phyloP scores from a whole-genome alignment of 495 filamentous ascomycete genomes.

The Hypomontagnella submonticulosa region DNA sequence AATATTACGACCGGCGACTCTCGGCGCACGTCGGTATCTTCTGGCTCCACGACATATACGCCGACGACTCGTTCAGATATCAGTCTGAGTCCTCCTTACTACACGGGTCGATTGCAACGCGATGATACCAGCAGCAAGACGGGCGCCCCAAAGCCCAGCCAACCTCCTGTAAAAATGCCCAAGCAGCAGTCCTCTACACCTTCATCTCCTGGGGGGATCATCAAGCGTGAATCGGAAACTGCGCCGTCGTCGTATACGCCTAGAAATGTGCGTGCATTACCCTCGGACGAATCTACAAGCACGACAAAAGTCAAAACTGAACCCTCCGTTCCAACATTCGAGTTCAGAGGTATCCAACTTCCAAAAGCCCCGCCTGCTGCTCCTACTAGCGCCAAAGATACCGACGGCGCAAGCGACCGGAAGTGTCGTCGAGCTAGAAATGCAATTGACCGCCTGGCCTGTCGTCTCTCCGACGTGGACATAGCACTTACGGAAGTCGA shows the following conservation, averaged over 20 bases:
- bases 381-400: not conserved
- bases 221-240: conserved; percentile 1
- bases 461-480: not conserved
- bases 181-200: not conserved
- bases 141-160: not conserved
- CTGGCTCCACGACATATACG: too few species aligned
- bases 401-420: not conserved
- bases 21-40: too few species aligned
- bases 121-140: not conserved
- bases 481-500: conserved; percentile 1
- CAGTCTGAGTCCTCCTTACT: too few species aligned
- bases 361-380: not conserved
- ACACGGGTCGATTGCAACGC: not conserved
- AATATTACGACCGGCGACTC: too few species aligned
- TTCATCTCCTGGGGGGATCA: not conserved
- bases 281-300: not conserved
- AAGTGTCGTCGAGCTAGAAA: not conserved
- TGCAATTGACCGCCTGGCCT: not conserved
- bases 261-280: too few species aligned
- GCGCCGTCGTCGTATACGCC: too few species aligned
- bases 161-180: conserved; percentile 17
- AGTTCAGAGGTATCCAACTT: not conserved
- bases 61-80: too few species aligned
- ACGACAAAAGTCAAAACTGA: not conserved
- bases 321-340: not conserved